Conservation (phyloP, 2,329 filamentous ascomycete genomes). For the Paraphoma sp. region DNA sequence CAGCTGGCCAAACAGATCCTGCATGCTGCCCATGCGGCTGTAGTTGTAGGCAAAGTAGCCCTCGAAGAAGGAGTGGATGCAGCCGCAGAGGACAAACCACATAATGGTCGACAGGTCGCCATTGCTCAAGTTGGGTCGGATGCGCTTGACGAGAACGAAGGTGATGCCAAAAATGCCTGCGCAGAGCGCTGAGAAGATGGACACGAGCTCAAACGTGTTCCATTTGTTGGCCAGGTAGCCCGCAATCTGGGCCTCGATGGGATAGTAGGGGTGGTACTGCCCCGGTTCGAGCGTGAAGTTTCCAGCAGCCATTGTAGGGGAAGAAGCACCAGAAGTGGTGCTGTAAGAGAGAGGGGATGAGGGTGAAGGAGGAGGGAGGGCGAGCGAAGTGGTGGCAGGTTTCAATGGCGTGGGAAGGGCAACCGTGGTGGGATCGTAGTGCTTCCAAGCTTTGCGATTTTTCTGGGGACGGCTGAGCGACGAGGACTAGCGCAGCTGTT, state of each 20-base stretch:
- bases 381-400: background rate
- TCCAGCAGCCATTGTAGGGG: conserved; percentile 13
- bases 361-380: background rate
- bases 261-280: conserved; percentile 72
- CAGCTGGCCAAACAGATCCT: conserved; percentile 79
- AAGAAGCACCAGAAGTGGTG: background rate
- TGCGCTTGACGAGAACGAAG: conserved; percentile 59
- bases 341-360: background rate
- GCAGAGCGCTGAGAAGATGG: conserved; percentile 65
- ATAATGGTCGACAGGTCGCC: conserved; percentile 67
- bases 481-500: background rate
- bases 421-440: too few relatives aligned
- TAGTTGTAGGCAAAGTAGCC: conserved; percentile 81
- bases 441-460: background rate
- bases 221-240: conserved; percentile 72
- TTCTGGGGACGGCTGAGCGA: background rate
- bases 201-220: conserved; percentile 64
- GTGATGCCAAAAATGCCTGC: conserved; percentile 64
- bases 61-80: conserved; percentile 83
- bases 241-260: conserved; percentile 66
- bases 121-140: conserved; percentile 60
- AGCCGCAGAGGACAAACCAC: conserved; percentile 79
- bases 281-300: conserved; percentile 21
- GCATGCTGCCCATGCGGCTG: conserved; percentile 67
- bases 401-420: background rate